These are phyloP conservation scores for Prunus campanulata DNA, from an alignment of 306 rosid genomes.

Conservation along the genomic window DNA sequence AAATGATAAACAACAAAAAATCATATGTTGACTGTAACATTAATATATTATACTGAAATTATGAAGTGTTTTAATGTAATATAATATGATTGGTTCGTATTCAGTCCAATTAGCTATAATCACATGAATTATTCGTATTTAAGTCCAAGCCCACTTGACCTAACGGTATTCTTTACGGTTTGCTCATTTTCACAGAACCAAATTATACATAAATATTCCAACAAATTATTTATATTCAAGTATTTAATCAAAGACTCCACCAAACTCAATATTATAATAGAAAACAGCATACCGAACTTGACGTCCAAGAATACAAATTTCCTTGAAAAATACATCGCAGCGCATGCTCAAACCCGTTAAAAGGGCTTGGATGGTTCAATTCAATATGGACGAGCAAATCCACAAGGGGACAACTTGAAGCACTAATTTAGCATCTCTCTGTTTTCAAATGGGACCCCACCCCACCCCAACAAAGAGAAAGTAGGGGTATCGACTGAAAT, in stretches of 20 bases:
- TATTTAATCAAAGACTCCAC: neutral
- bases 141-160: neutral
- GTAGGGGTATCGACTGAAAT: neutral
- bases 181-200: no score
- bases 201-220: neutral
- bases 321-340: no score
- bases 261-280: neutral
- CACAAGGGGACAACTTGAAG: neutral
- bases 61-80: no score
- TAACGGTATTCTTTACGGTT: neutral
- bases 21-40: no score
- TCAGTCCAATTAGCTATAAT: no score
- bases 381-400: no score
- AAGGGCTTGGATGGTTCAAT: no score
- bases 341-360: no score
- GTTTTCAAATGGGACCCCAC: conserved; percentile 8
- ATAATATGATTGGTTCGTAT: no score
- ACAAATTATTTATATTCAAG: neutral
- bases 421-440: conserved; percentile 9
- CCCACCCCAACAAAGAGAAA: neutral
- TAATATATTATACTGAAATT: no score
- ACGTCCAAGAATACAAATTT: no score
- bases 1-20: neutral
- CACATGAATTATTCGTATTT: neutral
- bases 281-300: no score